Evolutionary conservation across 495 filamentous ascomycete species (phyloP), one percentile per base, ranked within the genome.

Genomic region (Chaetomium fimeti): DNA sequence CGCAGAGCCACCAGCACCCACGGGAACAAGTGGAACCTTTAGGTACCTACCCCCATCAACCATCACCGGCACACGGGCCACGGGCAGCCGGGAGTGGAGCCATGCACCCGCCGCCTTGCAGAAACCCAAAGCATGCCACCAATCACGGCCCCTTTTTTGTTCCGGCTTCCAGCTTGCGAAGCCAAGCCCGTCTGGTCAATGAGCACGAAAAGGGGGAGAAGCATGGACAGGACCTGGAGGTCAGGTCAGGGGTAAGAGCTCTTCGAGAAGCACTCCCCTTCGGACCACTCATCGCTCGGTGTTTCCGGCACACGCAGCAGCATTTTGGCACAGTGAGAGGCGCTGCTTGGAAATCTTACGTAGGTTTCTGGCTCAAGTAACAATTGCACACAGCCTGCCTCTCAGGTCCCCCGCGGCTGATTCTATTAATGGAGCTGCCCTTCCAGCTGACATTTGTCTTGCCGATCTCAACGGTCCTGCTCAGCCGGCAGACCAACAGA

Each of bases 101-200:
- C n/a, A n/a, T 36, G 32, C 42, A 47, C n/a, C 58, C 45, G n/a
- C 20, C 45, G 59, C 59, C 59, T 53, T 53, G 59, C 45, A 61
- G 47, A 36, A 38, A 2, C 18, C 25, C 24, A 7, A 27, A 2
- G 2, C 8, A 42, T 12, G 5, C 32, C 22, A 8, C 61, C 61
- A 63, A 63, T 63, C 61, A 57, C n/a, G 16, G 13, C 8, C 18
- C 16, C 5, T 1, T 5, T 3, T 16, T 47, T 3, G 16, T 16
- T 52, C 15, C 29, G 7, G 36, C 29, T 22, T 22, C 60, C 49
- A 54, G 40, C 40, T 9, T 18, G 24, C 6, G 36, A 49, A 57
- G 28, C 15, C 43, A 45, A 18, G 24, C 53, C 18, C 13, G 18
- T 2, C 6, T 13, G 36, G 22, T 55, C 16, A 36, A 5, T 29